Conservation (phyloP, 2,329 filamentous ascomycete species). For the Aureobasidium sp. region DNA sequence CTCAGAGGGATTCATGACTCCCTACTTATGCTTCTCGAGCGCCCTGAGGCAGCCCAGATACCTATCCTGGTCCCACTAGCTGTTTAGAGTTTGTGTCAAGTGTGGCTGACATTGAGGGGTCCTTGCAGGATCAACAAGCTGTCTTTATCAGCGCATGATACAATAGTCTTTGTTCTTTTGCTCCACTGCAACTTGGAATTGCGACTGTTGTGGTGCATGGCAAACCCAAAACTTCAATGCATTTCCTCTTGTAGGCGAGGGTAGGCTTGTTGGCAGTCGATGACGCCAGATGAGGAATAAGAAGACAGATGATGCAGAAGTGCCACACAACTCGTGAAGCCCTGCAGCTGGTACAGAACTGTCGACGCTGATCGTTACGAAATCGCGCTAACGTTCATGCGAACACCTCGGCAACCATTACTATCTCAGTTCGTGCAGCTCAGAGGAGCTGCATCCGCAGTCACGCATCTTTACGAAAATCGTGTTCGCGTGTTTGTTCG, state of each 20-base stretch:
- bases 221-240: background rate
- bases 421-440: background rate
- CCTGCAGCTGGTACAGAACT: background rate
- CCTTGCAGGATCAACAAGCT: background rate
- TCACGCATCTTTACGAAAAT: background rate
- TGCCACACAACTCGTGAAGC: background rate
- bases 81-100: background rate
- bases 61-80: background rate
- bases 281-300: background rate
- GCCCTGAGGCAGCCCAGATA: background rate
- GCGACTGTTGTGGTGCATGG: background rate
- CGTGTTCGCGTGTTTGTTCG: background rate
- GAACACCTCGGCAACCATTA: background rate
- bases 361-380: background rate
- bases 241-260: background rate
- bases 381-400: background rate
- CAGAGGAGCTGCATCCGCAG: background rate
- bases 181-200: background rate
- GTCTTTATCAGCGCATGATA: background rate
- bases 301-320: background rate
- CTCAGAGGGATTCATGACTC: too few relatives aligned
- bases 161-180: background rate
- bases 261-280: background rate
- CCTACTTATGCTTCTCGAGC: background rate
- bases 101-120: constrained; percentile 9